A percentile compares a stretch with the other conserved stretches of the same genome.
phyloP scores from a whole-genome alignment of 108 stramenopile species.

The Skeletonema grethae region DNA sequence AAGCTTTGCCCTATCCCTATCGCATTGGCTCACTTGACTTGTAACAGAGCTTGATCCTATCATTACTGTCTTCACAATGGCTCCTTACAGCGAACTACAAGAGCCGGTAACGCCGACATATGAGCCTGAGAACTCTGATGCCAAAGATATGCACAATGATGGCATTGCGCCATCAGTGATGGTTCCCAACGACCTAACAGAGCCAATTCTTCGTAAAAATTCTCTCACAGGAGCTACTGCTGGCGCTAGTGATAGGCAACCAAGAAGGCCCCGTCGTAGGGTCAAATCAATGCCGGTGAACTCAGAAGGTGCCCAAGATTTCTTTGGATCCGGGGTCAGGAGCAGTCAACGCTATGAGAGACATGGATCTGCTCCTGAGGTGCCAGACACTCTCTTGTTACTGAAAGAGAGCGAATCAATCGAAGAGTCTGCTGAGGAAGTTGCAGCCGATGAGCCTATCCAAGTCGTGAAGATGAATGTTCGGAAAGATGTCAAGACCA shows the following conservation, averaged over 20 bases:
- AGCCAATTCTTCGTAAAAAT: background rate
- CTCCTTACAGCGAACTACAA: background rate
- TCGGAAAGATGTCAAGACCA: background rate
- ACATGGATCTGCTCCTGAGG: background rate
- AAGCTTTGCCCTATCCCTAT: background rate
- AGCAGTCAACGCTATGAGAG: background rate
- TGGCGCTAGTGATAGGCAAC: background rate
- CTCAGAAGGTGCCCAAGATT: slow-evolving; percentile 16
- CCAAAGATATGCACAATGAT: background rate
- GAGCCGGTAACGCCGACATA: slow-evolving; percentile 2
- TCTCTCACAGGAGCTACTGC: background rate
- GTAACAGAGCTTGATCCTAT: background rate
- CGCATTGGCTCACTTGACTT: background rate
- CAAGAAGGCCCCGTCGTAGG: slow-evolving; percentile 7
- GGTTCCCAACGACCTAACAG: background rate
- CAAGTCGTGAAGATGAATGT: background rate
- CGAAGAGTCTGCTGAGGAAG: background rate
- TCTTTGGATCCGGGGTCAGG: background rate
- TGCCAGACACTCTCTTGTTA: background rate
- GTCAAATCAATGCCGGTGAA: slow-evolving; percentile 27
- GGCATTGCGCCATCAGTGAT: background rate
- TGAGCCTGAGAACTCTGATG: background rate
- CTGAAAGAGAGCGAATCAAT: background rate
- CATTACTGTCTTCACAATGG: background rate
- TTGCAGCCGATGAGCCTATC: background rate